Percentiles rank a stretch among this genome's conserved stretches.
phyloP scores from a whole-genome alignment of 306 rosid species.

The Quercus rubra region DNA sequence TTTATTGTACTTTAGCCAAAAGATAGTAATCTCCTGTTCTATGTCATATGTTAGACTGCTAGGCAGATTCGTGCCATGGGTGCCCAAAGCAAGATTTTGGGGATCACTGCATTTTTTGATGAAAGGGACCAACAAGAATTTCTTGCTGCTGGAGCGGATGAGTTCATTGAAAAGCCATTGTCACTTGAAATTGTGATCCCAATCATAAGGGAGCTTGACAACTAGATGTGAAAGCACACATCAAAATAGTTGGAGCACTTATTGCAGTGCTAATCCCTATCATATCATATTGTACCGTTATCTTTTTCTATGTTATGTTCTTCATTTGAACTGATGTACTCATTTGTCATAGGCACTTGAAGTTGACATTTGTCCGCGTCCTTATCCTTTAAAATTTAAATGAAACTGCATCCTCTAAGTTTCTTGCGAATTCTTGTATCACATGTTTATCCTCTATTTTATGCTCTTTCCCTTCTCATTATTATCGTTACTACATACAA shows the following conservation, averaged over 20 bases:
- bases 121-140: constrained; percentile 5
- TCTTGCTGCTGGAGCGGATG: constrained; percentile 18
- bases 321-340: no score
- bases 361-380: no score
- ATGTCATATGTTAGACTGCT: constrained; percentile 1
- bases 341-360: no score
- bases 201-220: constrained; percentile 14
- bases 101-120: background rate
- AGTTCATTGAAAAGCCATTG: constrained; percentile 20
- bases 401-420: no score
- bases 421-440: no score
- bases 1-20: background rate
- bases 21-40: background rate
- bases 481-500: no score
- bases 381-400: no score
- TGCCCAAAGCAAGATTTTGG: constrained; percentile 16
- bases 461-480: no score
- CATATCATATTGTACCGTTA: no score
- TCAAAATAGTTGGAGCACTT: background rate
- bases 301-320: no score
- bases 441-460: no score
- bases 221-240: background rate
- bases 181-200: constrained; percentile 16
- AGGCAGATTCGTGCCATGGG: constrained; percentile 18
- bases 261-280: background rate